A percentile compares a stretch with the other conserved stretches of the same genome.
phyloP scores from a whole-genome alignment of 352 stramenopile species.

The Globisporangium mamillatum region DNA sequence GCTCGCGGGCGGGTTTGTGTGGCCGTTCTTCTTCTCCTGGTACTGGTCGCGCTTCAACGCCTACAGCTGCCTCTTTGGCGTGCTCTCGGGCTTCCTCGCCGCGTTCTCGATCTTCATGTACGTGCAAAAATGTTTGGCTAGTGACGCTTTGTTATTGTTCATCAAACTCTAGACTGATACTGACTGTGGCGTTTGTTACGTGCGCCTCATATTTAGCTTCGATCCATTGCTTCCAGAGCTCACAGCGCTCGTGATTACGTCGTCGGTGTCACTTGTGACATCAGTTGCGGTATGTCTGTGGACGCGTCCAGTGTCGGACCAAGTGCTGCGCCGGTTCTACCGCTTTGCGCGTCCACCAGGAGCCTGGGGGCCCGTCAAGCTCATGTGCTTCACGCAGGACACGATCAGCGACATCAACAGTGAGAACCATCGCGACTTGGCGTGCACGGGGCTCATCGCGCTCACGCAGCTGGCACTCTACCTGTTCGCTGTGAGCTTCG shows the following conservation, averaged over 20 bases:
- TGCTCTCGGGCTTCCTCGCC: slow-evolving; percentile 50
- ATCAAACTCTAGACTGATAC: neutral
- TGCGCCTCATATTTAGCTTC: slow-evolving; percentile 27
- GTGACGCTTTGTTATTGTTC: neutral
- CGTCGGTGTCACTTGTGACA: slow-evolving; percentile 43
- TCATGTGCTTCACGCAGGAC: slow-evolving; percentile 56
- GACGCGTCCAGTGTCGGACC: slow-evolving; percentile 40
- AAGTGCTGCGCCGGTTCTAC: slow-evolving; percentile 65
- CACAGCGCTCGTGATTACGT: slow-evolving; percentile 55
- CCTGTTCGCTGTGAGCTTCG: slow-evolving; percentile 61
- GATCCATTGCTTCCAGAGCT: slow-evolving; percentile 51
- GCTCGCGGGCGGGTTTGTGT: slow-evolving; percentile 61
- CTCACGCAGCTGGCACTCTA: slow-evolving; percentile 61
- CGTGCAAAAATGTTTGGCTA: slow-evolving; percentile 11
- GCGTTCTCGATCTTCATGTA: slow-evolving; percentile 69
- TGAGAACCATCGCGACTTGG: slow-evolving; percentile 63
- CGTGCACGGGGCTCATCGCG: slow-evolving; percentile 62
- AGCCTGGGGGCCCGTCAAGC: slow-evolving; percentile 49
- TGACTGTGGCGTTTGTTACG: slow-evolving; percentile 6
- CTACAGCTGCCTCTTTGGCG: slow-evolving; percentile 49
- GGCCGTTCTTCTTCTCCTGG: slow-evolving; percentile 79
- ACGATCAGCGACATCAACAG: slow-evolving; percentile 50
- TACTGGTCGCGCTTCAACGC: slow-evolving; percentile 81
- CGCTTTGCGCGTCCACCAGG: slow-evolving; percentile 63
- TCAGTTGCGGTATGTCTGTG: slow-evolving; percentile 41